Conservation (phyloP, 441 rosid genomes). For the Pelargonium exstipulatum region DNA sequence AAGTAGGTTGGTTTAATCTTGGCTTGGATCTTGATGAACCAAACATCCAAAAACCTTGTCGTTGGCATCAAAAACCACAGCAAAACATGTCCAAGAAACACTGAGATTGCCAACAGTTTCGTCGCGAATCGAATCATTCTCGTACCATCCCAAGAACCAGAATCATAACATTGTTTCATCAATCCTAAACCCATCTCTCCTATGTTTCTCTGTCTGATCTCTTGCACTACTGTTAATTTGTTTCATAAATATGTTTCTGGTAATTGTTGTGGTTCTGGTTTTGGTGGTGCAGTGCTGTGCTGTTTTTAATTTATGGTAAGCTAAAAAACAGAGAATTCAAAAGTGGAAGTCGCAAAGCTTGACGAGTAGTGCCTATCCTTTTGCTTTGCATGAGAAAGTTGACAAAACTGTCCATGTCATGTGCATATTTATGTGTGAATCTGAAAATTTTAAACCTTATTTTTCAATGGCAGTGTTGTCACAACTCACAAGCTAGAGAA, state of each 20-base stretch:
- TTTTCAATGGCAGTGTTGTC: neutral
- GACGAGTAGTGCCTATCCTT: neutral
- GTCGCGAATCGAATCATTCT: conserved; percentile 4
- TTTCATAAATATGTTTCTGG: neutral
- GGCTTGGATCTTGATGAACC: conserved; percentile 25
- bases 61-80: conserved; percentile 60
- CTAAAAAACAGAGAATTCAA: neutral
- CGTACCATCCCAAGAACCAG: neutral
- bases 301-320: neutral
- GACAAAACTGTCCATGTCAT: neutral
- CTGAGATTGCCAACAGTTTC: conserved; percentile 23
- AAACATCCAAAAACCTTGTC: conserved; percentile 26
- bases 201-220: neutral
- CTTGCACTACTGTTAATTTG: too few species aligned
- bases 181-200: conserved; percentile 2
- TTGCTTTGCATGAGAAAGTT: neutral
- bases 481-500: too few species aligned
- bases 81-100: conserved; percentile 42
- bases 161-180: neutral
- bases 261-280: neutral
- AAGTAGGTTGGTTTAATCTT: conserved; percentile 27
- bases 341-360: neutral
- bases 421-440: too few species aligned
- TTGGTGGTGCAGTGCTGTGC: neutral
- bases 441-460: neutral